Evolutionary conservation across 495 filamentous ascomycete species (phyloP), one percentile per base, ranked within the genome.

Genomic region (Thermothielavioides terrestris): DNA sequence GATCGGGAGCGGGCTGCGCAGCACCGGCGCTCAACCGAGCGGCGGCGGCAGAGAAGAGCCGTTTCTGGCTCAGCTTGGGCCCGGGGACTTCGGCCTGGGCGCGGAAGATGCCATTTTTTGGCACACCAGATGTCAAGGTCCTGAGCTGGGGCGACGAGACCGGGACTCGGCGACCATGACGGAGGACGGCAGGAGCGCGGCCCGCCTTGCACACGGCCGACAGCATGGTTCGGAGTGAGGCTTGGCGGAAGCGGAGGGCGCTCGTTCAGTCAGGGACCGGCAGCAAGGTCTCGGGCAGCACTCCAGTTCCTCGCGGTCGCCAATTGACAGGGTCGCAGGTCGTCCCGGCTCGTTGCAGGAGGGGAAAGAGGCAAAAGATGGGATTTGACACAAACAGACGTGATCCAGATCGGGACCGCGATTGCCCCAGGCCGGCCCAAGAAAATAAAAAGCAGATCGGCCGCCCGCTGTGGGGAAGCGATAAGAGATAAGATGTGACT

Each of bases 1-100:
- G 83, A 58, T 86, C 85, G 27, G 89, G 91, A 35, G 88, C 82
- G 54, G 76, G 69, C 66, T 90, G 80, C 21, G 63, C 44, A 28
- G 54, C 62, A 43, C 54, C 62, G 42, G 59, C 56, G 23, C 58
- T 54, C 36, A 65, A 58, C 35, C 61, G 52, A 46, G 57, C 55
- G 38, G 63, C 60, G 18, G 68, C 64, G 36, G 53, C 56, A 31
- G 68, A 67, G 52, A 74, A 65, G 36, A 66, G 61, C 21, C 72
- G 65, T 52, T 71, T 68, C 53, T 72, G 67, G 35, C 39, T 47
- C 44, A 60, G 52, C 17, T 47, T 49, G 50, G 54, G 40, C 42
- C 46, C 54, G 39, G 62, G 56, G 14, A 60, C 43, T n/a, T 56
- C 53, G 37, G 54, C 47, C 30, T 67, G 67, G 34, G 61, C 54